These are phyloP conservation scores for Acephala macrosclerotiorum DNA, from an alignment of 2,329 filamentous ascomycete species.

Conservation along the genomic window DNA sequence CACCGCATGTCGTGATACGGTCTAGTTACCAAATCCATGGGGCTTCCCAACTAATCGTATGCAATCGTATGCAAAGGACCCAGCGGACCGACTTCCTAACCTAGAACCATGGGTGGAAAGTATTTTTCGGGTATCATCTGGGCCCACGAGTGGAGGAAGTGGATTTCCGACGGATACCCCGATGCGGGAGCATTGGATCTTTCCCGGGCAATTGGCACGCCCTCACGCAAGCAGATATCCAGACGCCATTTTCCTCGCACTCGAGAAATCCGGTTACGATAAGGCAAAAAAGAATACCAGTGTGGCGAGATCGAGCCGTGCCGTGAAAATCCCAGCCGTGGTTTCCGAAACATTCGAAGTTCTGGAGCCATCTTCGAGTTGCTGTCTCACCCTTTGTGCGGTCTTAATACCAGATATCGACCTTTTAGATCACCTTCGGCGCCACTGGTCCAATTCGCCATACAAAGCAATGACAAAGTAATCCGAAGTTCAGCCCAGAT, in stretches of 20 bases:
- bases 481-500: background rate
- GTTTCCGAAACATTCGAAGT: background rate
- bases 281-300: conserved; percentile 3
- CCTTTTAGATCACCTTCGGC: background rate
- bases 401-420: background rate
- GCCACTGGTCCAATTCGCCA: background rate
- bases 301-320: background rate
- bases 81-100: conserved; percentile 4
- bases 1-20: background rate
- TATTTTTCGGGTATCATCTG: background rate
- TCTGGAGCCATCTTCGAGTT: no score
- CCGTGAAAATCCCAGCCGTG: background rate
- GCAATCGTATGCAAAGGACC: no score
- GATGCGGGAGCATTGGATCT: background rate
- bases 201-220: background rate
- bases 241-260: background rate
- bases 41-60: background rate
- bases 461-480: background rate
- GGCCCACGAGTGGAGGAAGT: background rate
- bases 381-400: background rate
- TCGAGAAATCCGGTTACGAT: background rate
- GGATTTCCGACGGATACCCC: background rate
- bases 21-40: background rate
- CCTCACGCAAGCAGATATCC: background rate
- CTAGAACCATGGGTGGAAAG: background rate